Base-by-base conservation (phyloP, 2,329 filamentous ascomycete species). In the Rutstroemia sp. region DNA sequence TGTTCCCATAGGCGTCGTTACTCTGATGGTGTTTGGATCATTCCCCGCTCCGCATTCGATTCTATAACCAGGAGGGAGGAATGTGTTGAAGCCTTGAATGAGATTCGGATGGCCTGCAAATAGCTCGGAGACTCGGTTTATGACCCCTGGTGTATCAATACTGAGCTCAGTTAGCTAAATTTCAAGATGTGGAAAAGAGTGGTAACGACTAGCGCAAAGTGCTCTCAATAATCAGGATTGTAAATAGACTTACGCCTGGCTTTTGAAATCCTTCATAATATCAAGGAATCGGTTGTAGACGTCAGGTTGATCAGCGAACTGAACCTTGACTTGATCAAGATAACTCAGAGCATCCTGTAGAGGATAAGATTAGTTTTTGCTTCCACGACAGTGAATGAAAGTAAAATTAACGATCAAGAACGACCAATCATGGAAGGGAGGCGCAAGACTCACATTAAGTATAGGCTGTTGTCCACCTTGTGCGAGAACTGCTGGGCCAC, bases 181-280 rank as follows among this genome's bases (percentile, higher is more conserved):
- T 6, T 12, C 17, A 19, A 19, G 21, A 37, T 25, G 41, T 41
- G 25, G 57, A 51, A 54, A 21, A 17, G 42, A 30, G 6, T 19
- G 5, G 8, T 9, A 21, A 27, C 14, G 42, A 25, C 76, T 61
- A 75, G 66, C 57, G 48, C 47, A 1, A 46, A 19, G 44, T 14
- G 25, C 14, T 46, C 48, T 8, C 8, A 34, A 45, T 49, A 30
- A 23, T n/a, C 37, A 19, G 49, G 19, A 38, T 47, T 48, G 38
- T n/a, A 21, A 34, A 38, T 21, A 19, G 55, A 80, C 87, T 74
- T 77, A 92, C 82, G 92, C 91, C 74, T 96, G 92, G 66, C 91
- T 96, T 74, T 99, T 99, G 72, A 99, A 99, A 66, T 99, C 94
- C 69, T 99, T 99, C 94, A 99, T 99, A 49, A 99, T 99, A 65